Conservation (phyloP, 192 early-diverging fungal species). For the Funneliformis mosseae region DNA sequence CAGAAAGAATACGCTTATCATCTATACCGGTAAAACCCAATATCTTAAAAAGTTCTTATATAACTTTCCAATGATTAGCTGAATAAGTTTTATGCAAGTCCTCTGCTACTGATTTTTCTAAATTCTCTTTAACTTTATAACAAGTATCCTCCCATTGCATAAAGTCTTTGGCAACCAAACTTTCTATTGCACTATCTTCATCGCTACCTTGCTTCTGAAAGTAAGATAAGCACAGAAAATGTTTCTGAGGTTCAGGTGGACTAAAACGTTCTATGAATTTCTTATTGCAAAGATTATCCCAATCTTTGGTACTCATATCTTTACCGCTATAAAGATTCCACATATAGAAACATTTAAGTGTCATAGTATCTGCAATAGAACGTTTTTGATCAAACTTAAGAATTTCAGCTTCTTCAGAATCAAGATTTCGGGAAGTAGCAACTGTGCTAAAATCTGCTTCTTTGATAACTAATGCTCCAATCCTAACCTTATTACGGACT, state of each 20-base stretch:
- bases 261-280: slow-evolving; percentile 7
- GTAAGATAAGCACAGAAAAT: background rate
- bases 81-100: no score
- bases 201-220: no score
- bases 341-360: slow-evolving; percentile 1
- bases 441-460: background rate
- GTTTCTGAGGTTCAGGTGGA: background rate
- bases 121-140: no score
- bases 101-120: no score
- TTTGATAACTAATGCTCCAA: slow-evolving; percentile 10
- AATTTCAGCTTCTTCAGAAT: background rate
- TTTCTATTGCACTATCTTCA: no score
- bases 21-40: no score
- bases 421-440: background rate
- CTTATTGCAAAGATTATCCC: background rate
- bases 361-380: slow-evolving; percentile 7
- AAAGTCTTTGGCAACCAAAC: no score
- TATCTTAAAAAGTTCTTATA: no score
- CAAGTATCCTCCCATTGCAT: no score
- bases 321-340: background rate
- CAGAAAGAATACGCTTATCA: no score
- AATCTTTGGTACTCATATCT: background rate
- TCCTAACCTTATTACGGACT: background rate
- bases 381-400: background rate
- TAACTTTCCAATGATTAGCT: no score